phyloP scores from a whole-genome alignment of 805 yeast species.

The Zygosaccharomyces bisporus region DNA sequence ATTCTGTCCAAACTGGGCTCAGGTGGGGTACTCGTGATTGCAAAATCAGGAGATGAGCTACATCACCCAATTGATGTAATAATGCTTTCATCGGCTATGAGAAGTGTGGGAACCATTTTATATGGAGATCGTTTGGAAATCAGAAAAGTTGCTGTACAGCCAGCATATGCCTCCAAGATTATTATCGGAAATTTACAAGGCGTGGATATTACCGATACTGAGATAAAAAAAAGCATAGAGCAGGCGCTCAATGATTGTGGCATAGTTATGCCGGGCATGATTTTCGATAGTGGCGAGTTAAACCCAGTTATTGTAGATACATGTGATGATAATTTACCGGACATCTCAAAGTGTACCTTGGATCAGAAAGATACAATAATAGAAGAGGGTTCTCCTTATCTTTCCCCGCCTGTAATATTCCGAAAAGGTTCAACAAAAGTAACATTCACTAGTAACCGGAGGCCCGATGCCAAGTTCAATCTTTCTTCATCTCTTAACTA shows the following conservation, averaged over 20 bases:
- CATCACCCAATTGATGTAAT: conserved; percentile 39
- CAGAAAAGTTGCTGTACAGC: conserved; percentile 45
- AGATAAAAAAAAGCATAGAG: conserved; percentile 36
- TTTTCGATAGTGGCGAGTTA: conserved; percentile 28
- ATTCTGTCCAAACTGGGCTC: conserved; percentile 45
- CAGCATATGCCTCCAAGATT: conserved; percentile 42
- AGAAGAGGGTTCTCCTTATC: conserved; percentile 24
- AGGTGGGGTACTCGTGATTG: conserved; percentile 45
- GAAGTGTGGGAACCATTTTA: conserved; percentile 42
- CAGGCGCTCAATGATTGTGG: conserved; percentile 53
- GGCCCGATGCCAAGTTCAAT: conserved; percentile 39
- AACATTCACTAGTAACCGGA: conserved; percentile 21
- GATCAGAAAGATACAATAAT: conserved; percentile 20
- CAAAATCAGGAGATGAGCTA: conserved; percentile 38
- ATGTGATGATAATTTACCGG: conserved; percentile 37
- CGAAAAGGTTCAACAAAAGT: conserved; percentile 36
- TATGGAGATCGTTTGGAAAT: conserved; percentile 53
- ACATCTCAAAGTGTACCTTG: conserved; percentile 39
- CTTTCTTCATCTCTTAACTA: conserved; percentile 47
- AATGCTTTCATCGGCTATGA: conserved; percentile 45
- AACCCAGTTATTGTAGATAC: conserved; percentile 28
- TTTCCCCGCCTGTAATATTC: conserved; percentile 49
- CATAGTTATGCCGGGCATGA: conserved; percentile 55
- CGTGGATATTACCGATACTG: conserved; percentile 18
- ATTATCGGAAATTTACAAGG: conserved; percentile 34